Base-by-base conservation (phyloP, 331 rosid species). In the Arachis monticola region DNA sequence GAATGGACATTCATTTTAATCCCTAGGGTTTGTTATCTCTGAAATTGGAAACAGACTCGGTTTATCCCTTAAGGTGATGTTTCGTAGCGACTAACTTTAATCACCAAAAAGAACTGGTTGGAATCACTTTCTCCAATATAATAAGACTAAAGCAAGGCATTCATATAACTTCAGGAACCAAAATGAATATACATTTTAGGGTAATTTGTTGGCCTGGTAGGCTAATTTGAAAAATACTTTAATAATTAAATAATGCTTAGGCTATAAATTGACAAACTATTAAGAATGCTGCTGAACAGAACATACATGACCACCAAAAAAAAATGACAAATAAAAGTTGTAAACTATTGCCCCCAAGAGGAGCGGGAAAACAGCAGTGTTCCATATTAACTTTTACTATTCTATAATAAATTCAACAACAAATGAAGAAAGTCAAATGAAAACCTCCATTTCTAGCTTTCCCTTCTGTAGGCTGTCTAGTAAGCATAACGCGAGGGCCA, bases 391-490 rank as follows among this genome's bases (percentile, higher is more conserved):
- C 11, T 78, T 76, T 65, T 30, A 65, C 14, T 64, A 69, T 53
- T 14, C 70, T 38, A 62, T 42, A 22, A 65, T 57, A 77, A 61
- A 60, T 5, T 72, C 11, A 55, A 55, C 67, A 73, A 40, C 3
- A 27, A 45, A 65, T 42, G 42, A 47, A 59, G 7, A 61, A 64
- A 55, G 55, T 35, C 63, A 70, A 84, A 12, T 41, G 6, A 42
- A 50, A 64, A 93, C 98, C 98, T 94, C 99, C 99, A 85, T 92
- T 90, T 64, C 89, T 89, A 65, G 96, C 93, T 84, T 90, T 92
- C 73, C 99, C 99, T 82, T 94, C 97, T 0, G 99, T 94, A 42
- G 99, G 97, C 77, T 94, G 97, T 80, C 99, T 87, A 62, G 96
- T 90, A 40, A 94, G 81, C 92, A 86, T 59, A 78, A 69, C 79